Conservation (phyloP, 2,329 filamentous ascomycete genomes). For the Coniochaeta hoffmannii region DNA sequence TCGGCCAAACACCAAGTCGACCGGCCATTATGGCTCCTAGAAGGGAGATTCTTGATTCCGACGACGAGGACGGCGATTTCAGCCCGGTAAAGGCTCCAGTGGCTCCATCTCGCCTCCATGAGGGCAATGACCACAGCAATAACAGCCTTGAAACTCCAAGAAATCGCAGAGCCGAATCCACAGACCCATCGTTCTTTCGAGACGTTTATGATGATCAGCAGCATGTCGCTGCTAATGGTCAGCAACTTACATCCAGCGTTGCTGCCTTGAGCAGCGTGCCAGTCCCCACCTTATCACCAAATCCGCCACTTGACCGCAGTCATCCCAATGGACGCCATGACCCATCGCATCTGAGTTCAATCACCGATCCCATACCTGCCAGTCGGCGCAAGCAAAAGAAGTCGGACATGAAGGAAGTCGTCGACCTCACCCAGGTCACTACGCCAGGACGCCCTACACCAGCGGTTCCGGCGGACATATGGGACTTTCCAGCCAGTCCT, state of each 20-base stretch:
- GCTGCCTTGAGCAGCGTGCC: constrained; percentile 3
- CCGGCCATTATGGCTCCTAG: constrained; percentile 14
- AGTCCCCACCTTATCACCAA: constrained; percentile 4
- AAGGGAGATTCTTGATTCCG: constrained; percentile 23
- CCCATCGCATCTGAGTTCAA: constrained; percentile 9
- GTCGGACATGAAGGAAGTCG: constrained; percentile 8
- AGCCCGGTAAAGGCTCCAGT: constrained; percentile 15
- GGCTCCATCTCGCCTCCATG: background rate
- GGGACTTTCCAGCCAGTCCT: constrained; percentile 39
- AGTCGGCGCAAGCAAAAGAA: constrained; percentile 10
- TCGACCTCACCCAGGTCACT: constrained; percentile 24
- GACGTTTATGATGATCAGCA: constrained; percentile 39
- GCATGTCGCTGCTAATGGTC: constrained; percentile 19
- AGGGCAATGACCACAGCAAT: background rate
- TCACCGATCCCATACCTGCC: constrained; percentile 19
- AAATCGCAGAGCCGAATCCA: constrained; percentile 26
- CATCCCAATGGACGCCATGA: background rate
- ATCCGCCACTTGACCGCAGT: background rate
- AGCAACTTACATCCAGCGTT: background rate
- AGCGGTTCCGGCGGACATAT: constrained; percentile 23
- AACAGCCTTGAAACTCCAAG: constrained; percentile 3
- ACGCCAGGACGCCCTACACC: constrained; percentile 19
- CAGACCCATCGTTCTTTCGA: constrained; percentile 40
- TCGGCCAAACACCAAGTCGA: background rate
- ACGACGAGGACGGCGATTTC: constrained; percentile 21